phyloP scores from a whole-genome alignment of 2,329 filamentous ascomycete genomes.

The Cladosporium colombiae region DNA sequence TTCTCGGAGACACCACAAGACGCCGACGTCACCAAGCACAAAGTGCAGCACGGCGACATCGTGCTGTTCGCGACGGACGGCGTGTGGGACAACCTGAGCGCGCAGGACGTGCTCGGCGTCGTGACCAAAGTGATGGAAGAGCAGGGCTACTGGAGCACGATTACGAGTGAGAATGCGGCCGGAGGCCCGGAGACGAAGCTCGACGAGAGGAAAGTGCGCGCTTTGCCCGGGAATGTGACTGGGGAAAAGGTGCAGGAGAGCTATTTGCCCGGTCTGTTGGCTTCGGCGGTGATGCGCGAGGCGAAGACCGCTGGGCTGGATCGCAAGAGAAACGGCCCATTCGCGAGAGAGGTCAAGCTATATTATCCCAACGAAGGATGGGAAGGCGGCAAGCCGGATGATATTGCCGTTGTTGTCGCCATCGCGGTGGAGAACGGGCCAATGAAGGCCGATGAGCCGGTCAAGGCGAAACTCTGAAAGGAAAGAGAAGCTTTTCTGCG shows the following conservation, averaged over 20 bases:
- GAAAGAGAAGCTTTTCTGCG: background rate
- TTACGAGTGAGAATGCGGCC: constrained; percentile 23
- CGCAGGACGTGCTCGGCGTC: constrained; percentile 81
- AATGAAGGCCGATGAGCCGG: constrained; percentile 25
- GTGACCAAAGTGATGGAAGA: constrained; percentile 69
- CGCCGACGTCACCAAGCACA: constrained; percentile 74
- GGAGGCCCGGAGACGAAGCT: constrained; percentile 36
- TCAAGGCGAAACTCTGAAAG: constrained; percentile 37
- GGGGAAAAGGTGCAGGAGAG: constrained; percentile 38
- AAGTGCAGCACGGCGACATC: constrained; percentile 85
- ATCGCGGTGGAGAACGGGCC: constrained; percentile 67
- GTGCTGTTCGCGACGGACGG: constrained; percentile 94
- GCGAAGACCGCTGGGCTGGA: constrained; percentile 86
- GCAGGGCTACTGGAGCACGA: constrained; percentile 37
- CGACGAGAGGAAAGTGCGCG: constrained; percentile 29
- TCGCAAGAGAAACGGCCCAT: constrained; percentile 80
- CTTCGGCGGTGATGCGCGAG: constrained; percentile 74
- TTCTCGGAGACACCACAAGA: constrained; percentile 83
- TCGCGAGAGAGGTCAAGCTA: constrained; percentile 90
- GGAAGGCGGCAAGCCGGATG: constrained; percentile 91
- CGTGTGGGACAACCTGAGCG: constrained; percentile 92
- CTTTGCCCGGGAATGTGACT: constrained; percentile 28
- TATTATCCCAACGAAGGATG: constrained; percentile 84
- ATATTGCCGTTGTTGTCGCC: constrained; percentile 84
- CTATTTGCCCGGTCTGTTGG: constrained; percentile 76